Conservation (phyloP, 805 yeast genomes). For the Metschnikowia aberdeeniae region DNA sequence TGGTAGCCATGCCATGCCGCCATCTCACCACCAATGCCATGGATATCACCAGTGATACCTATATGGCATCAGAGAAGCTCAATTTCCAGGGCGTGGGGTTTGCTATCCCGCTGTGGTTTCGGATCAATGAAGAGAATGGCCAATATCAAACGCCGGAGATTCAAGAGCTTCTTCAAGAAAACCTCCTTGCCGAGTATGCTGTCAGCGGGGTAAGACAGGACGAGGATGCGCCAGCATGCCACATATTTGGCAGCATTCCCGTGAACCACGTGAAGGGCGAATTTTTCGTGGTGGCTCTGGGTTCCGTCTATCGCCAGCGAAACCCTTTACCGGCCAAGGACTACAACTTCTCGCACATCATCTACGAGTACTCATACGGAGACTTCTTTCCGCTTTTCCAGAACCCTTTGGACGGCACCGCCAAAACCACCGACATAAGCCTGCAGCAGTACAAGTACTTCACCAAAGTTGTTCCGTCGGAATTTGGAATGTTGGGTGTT, state of each 20-base stretch:
- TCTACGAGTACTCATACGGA: slow-evolving; percentile 87
- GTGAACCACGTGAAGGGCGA: slow-evolving; percentile 85
- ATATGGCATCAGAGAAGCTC: slow-evolving; percentile 72
- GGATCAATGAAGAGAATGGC: slow-evolving; percentile 43
- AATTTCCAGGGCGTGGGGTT: slow-evolving; percentile 63
- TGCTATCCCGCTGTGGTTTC: slow-evolving; percentile 48
- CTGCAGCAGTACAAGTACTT: slow-evolving; percentile 58
- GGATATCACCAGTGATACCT: slow-evolving; percentile 74
- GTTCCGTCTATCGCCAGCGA: slow-evolving; percentile 55
- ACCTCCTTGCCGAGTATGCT: slow-evolving; percentile 61
- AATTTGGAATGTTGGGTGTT: slow-evolving; percentile 66
- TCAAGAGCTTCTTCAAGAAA: slow-evolving; percentile 62
- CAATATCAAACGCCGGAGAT: slow-evolving; percentile 56
- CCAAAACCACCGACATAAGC: slow-evolving; percentile 48
- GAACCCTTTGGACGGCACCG: slow-evolving; percentile 84
- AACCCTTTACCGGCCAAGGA: slow-evolving; percentile 45
- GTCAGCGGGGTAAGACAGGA: slow-evolving; percentile 37
- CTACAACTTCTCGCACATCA: slow-evolving; percentile 77
- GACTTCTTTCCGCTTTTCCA: slow-evolving; percentile 79
- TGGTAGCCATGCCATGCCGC: slow-evolving; percentile 82
- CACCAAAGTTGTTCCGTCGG: slow-evolving; percentile 80
- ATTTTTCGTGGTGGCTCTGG: slow-evolving; percentile 77
- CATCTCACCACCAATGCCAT: slow-evolving; percentile 67
- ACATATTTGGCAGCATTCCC: slow-evolving; percentile 75
- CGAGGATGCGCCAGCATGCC: slow-evolving; percentile 75